Conservation (phyloP, 2,329 filamentous ascomycete species). For the Trichoderma asperellum region DNA sequence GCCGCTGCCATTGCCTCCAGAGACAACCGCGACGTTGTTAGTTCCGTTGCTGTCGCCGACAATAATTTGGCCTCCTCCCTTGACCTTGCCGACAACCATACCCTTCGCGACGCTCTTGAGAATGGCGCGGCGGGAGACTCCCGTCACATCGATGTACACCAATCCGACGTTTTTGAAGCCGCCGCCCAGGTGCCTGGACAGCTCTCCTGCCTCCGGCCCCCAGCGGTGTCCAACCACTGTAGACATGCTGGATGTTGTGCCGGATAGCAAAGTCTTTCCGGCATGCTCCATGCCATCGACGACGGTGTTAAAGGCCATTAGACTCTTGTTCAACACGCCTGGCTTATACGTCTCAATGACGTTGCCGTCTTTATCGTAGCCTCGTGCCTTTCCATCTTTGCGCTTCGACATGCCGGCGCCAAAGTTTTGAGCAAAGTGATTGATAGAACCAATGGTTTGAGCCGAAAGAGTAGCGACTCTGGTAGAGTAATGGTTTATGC, state of each 20-base stretch:
- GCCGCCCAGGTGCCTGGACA: constrained; percentile 75
- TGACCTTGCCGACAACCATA: constrained; percentile 85
- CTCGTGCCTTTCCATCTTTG: constrained; percentile 58
- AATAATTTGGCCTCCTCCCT: constrained; percentile 72
- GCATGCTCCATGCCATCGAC: constrained; percentile 92
- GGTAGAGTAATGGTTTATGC: constrained; percentile 84
- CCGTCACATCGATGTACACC: constrained; percentile 95
- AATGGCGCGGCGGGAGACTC: constrained; percentile 85
- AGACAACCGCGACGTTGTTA: constrained; percentile 29
- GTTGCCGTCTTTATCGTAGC: constrained; percentile 72
- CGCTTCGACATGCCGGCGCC: constrained; percentile 69
- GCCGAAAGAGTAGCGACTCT: constrained; percentile 78
- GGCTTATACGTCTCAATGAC: constrained; percentile 74
- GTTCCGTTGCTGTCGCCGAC: constrained; percentile 61
- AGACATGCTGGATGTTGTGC: constrained; percentile 76
- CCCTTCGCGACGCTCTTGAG: constrained; percentile 96
- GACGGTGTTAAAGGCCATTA: constrained; percentile 95
- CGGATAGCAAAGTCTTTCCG: constrained; percentile 74
- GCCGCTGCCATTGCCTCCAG: constrained; percentile 35
- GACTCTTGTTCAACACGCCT: constrained; percentile 88
- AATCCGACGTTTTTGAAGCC: constrained; percentile 95
- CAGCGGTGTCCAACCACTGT: constrained; percentile 89
- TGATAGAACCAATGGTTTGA: constrained; percentile 84
- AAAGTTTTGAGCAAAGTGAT: constrained; percentile 84
- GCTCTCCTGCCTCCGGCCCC: constrained; percentile 79